Conservation (phyloP, 805 yeast genomes). For the Candida ipomoeae region DNA sequence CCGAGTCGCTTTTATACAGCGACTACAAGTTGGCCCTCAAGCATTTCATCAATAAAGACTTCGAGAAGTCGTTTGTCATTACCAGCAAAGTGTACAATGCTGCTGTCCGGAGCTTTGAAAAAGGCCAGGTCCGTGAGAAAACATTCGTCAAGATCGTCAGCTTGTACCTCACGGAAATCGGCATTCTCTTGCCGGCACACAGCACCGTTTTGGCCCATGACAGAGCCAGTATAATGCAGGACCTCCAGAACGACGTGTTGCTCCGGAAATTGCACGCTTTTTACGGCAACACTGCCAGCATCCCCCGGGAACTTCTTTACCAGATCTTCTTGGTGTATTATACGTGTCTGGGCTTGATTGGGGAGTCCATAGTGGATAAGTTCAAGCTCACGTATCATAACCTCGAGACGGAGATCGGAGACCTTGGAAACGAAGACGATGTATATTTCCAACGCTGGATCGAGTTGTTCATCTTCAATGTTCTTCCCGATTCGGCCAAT, state of each 20-base stretch:
- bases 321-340: slow-evolving; percentile 29
- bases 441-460: slow-evolving; percentile 21
- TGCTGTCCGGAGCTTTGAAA: slow-evolving; percentile 19
- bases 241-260: slow-evolving; percentile 18
- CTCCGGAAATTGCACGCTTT: slow-evolving; percentile 16
- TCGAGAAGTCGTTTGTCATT: slow-evolving; percentile 29
- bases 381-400: slow-evolving; percentile 14
- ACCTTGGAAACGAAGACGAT: slow-evolving; percentile 8
- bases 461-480: slow-evolving; percentile 33
- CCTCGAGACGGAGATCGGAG: slow-evolving; percentile 7
- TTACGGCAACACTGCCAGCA: slow-evolving; percentile 19
- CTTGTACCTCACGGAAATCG: slow-evolving; percentile 35
- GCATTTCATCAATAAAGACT: slow-evolving; percentile 36
- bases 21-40: slow-evolving; percentile 35
- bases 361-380: slow-evolving; percentile 8
- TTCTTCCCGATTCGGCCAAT: slow-evolving; percentile 29
- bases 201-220: slow-evolving; percentile 6
- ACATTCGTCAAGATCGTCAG: slow-evolving; percentile 32
- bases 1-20: slow-evolving; percentile 10
- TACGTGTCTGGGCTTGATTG: slow-evolving; percentile 20
- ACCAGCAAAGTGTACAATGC: slow-evolving; percentile 21
- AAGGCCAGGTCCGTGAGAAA: slow-evolving; percentile 24
- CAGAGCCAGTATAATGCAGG: slow-evolving; percentile 9
- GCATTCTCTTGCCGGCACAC: slow-evolving; percentile 18
- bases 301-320: slow-evolving; percentile 33